Evolutionary conservation across 2,329 filamentous ascomycete species (phyloP), one percentile per base, ranked within the genome.

Genomic region (Tolypocladium ovalisporum): DNA sequence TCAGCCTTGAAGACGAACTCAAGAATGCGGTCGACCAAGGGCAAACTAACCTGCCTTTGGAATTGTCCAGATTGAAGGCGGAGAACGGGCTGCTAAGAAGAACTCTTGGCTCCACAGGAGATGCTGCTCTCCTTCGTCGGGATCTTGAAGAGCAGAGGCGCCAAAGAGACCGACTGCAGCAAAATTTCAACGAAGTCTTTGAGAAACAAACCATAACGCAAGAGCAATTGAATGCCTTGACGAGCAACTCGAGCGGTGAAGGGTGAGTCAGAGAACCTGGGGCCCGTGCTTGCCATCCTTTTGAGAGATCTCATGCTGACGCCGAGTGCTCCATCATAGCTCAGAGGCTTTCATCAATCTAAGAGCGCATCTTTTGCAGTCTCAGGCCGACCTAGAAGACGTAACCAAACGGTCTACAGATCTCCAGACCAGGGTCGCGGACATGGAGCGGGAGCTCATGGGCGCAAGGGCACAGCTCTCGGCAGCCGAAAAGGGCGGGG

Each of bases 1-100:
- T 79, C 44, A 82, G 72, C 59, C 77, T 87, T 10, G 83, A 85
- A 67, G 79, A 85, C 59, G 84, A 87, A 67, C 74, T 87, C 5
- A 78, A 81, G 55, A 75, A 75, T 58, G 77, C 78, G 29, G 66
- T 67, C 58, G 71, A 74, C 7, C 69, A 70, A 40, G 64, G 61
- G 15, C 68, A 71, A 15, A 66, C 70, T 13, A 75, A 74, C 56
- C 70, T 80, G 54, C 74, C 75, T 13, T 68, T 83, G 22, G 80
- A 84, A 64, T 66, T 84, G 27, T 81, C 81, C 35, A 78, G 83
- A 37, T 71, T 87, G 53, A 82, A 80, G 65, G 80, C 83, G 7
- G 84, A 87, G 68, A 85, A 84, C 62, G 76, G 79, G 39, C 68
- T 86, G 9, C 71, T 86, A 15, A 79, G 79, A 59, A 80, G 76